Percentiles rank a stretch among this genome's conserved stretches.
These are phyloP conservation scores for Xylaria multiplex DNA, from an alignment of 2,329 filamentous ascomycete genomes.

Conservation along the genomic window DNA sequence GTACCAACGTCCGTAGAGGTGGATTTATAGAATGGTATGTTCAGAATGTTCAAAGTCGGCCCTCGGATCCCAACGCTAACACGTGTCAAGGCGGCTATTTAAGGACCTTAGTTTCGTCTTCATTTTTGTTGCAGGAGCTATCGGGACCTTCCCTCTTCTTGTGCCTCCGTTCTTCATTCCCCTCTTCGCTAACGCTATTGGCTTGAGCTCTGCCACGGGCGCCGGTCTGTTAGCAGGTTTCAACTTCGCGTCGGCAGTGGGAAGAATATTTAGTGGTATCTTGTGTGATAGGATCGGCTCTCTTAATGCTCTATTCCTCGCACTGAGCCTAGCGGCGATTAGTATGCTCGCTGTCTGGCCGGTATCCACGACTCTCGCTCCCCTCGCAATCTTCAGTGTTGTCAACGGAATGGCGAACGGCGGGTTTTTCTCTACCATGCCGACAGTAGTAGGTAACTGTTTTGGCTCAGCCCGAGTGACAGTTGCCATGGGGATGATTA, in stretches of 20 bases:
- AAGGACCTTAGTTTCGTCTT: conserved; percentile 56
- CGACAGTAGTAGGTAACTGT: conserved; percentile 68
- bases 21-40: conserved; percentile 56
- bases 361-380: conserved; percentile 62
- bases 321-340: conserved; percentile 62
- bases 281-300: conserved; percentile 64
- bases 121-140: conserved; percentile 58
- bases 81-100: conserved; percentile 53
- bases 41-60: not conserved
- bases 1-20: conserved; percentile 49
- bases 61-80: conserved; percentile 2
- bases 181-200: conserved; percentile 62
- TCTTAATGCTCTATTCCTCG: conserved; percentile 63
- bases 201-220: conserved; percentile 61
- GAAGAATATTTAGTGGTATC: conserved; percentile 64
- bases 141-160: conserved; percentile 61
- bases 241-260: conserved; percentile 68
- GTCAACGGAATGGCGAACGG: conserved; percentile 70
- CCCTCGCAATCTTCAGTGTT: conserved; percentile 65
- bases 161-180: conserved; percentile 65
- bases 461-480: conserved; percentile 65
- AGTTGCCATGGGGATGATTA: conserved; percentile 70
- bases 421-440: conserved; percentile 71
- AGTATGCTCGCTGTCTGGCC: conserved; percentile 72
- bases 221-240: conserved; percentile 69